Evolutionary conservation across 1,284 basidiomycete genomes (phyloP).

Genomic region (Microbotryum violaceum): DNA sequence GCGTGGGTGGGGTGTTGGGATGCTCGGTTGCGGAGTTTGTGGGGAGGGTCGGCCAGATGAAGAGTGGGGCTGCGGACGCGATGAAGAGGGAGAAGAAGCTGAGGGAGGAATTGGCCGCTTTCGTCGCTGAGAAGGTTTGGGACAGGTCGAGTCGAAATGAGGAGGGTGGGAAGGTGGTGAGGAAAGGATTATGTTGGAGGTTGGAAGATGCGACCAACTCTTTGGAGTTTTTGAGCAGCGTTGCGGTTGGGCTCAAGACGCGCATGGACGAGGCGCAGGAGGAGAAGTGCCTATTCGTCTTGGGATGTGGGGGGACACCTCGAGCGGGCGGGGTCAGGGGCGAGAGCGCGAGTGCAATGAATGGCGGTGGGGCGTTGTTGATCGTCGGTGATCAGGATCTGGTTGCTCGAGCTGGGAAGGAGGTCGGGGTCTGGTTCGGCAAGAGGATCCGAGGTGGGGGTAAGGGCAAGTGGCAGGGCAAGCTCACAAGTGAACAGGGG

Average conservation of each 20-base stretch:
- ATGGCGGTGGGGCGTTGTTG: slow-evolving; percentile 21
- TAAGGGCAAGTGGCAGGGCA: slow-evolving; percentile 35
- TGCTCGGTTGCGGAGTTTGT: slow-evolving; percentile 58
- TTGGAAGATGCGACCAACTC: slow-evolving; percentile 56
- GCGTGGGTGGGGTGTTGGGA: slow-evolving; percentile 45
- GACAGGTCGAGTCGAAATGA: slow-evolving; percentile 8
- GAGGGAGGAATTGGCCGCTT: slow-evolving; percentile 58
- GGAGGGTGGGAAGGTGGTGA: slow-evolving; percentile 22
- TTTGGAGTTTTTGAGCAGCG: slow-evolving; percentile 55
- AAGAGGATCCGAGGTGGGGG: slow-evolving; percentile 33
- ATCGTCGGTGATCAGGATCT: slow-evolving; percentile 22
- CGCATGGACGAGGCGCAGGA: slow-evolving; percentile 34
- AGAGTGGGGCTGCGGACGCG: slow-evolving; percentile 57
- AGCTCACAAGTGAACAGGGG: slow-evolving; percentile 16
- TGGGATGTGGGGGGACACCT: slow-evolving; percentile 49
- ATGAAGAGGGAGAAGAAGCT: slow-evolving; percentile 58
- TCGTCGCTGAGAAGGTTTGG: slow-evolving; percentile 49
- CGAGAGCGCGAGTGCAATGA: slow-evolving; percentile 8
- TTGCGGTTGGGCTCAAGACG: slow-evolving; percentile 50
- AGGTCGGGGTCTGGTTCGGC: slow-evolving; percentile 13
- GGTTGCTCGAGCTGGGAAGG: slow-evolving; percentile 22
- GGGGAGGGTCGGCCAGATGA: slow-evolving; percentile 59
- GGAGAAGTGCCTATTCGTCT: slow-evolving; percentile 49
- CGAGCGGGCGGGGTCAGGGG: not conserved
- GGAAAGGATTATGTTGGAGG: slow-evolving; percentile 43